Conservation (phyloP, 2,329 filamentous ascomycete species). For the Escovopsis sp. region DNA sequence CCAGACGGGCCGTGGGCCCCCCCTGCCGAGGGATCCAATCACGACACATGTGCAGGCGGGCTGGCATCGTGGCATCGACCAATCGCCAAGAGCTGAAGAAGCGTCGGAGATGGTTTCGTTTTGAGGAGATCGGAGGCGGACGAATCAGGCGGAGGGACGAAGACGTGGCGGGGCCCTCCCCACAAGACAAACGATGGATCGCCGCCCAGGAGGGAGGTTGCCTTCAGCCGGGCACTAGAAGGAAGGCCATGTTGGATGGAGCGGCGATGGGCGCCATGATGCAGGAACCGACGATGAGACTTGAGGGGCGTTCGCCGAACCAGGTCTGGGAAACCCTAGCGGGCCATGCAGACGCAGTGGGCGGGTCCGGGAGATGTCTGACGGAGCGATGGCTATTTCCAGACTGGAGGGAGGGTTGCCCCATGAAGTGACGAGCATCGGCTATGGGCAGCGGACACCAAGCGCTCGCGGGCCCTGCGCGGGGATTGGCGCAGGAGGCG, state of each 20-base stretch:
- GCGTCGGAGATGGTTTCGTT: slow-evolving; percentile 1
- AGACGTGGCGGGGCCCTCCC: slow-evolving; percentile 1
- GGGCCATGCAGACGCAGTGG: background rate
- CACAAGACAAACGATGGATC: background rate
- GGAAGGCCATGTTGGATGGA: no score
- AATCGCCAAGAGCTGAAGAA: background rate
- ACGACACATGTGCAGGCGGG: no score
- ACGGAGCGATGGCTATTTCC: slow-evolving; percentile 1
- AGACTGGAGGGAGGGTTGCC: background rate
- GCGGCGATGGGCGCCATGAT: no score
- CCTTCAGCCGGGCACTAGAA: no score
- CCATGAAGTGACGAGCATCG: no score
- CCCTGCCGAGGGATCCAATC: no score
- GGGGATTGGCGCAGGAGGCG: no score
- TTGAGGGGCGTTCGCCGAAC: background rate
- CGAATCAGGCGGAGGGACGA: background rate
- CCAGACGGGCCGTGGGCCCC: no score
- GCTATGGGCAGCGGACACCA: no score
- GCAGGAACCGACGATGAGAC: slow-evolving; percentile 1
- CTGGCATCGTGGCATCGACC: background rate
- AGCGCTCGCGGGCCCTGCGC: no score
- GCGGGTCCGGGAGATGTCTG: background rate
- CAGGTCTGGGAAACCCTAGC: no score
- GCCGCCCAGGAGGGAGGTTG: no score
- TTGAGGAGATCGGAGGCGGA: background rate